Percentiles rank a stretch among this genome's conserved stretches.
phyloP scores from a whole-genome alignment of 139 green algal species.

The Yamagishiella unicocca region DNA sequence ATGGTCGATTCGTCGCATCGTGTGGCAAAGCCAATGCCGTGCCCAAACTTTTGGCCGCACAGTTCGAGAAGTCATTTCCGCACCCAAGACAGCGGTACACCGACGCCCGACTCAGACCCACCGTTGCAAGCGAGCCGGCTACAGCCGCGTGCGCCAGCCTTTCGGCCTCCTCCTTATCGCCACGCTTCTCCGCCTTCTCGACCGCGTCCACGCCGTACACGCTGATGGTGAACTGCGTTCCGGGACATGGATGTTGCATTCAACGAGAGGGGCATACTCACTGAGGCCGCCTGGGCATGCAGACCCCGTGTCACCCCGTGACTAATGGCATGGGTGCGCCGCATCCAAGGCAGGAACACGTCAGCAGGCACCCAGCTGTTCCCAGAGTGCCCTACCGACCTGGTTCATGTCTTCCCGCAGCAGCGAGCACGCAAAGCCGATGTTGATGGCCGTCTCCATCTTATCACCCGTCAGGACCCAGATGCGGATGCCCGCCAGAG shows the following conservation, averaged over 20 bases:
- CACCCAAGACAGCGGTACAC: no score
- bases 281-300: no score
- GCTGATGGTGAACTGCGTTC: conserved; percentile 35
- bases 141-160: conserved; percentile 42
- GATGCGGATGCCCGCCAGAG: conserved; percentile 89
- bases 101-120: no score
- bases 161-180: conserved; percentile 48
- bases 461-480: conserved; percentile 94
- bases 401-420: conserved; percentile 81
- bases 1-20: no score
- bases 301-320: no score
- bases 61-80: no score
- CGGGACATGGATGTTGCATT: no score
- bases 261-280: no score
- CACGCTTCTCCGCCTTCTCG: conserved; percentile 42
- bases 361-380: background rate
- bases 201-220: conserved; percentile 49
- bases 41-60: no score
- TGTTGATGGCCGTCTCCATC: conserved; percentile 95
- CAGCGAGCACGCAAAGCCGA: conserved; percentile 90
- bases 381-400: background rate
- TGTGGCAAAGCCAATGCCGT: no score
- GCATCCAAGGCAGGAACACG: no score
- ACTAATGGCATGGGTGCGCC: no score
- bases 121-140: conserved; percentile 7